phyloP scores from a whole-genome alignment of 1,139 yeast genomes.

The Debaryomyces sp. region DNA sequence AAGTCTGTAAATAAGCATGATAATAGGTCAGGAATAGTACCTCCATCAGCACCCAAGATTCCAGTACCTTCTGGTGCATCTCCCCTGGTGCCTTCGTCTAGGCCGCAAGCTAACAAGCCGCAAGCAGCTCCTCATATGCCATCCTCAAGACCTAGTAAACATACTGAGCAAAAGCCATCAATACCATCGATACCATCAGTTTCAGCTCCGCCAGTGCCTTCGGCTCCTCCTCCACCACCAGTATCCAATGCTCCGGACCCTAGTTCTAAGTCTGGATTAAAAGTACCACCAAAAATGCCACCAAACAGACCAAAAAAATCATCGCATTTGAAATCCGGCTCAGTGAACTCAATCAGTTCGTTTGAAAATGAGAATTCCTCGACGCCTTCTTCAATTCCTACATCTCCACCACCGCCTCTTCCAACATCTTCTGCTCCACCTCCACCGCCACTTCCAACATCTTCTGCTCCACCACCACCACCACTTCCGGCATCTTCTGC shows the following conservation, averaged over 20 bases:
- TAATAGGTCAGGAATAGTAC: constrained; percentile 46
- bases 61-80: too few species aligned
- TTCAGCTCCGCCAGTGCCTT: constrained; percentile 15
- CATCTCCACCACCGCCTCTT: constrained; percentile 9
- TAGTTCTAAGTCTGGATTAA: constrained; percentile 14
- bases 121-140: too few species aligned
- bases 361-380: constrained; percentile 14
- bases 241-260: constrained; percentile 19
- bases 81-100: constrained; percentile 22
- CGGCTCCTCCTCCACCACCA: constrained; percentile 23
- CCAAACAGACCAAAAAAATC: constrained; percentile 36
- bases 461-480: constrained; percentile 21
- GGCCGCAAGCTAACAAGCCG: constrained; percentile 5
- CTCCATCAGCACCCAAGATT: constrained; percentile 41
- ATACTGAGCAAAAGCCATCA: too few species aligned
- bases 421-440: constrained; percentile 18
- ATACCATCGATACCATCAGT: too few species aligned
- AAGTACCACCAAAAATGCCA: constrained; percentile 36
- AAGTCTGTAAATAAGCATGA: constrained; percentile 51
- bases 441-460: constrained; percentile 23
- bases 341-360: constrained; percentile 19
- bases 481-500: constrained; percentile 21
- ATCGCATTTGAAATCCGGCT: constrained; percentile 29
- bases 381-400: constrained; percentile 16
- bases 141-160: too few species aligned